phyloP scores from a whole-genome alignment of 352 stramenopile species.

The Aphanomyces cochlioides region DNA sequence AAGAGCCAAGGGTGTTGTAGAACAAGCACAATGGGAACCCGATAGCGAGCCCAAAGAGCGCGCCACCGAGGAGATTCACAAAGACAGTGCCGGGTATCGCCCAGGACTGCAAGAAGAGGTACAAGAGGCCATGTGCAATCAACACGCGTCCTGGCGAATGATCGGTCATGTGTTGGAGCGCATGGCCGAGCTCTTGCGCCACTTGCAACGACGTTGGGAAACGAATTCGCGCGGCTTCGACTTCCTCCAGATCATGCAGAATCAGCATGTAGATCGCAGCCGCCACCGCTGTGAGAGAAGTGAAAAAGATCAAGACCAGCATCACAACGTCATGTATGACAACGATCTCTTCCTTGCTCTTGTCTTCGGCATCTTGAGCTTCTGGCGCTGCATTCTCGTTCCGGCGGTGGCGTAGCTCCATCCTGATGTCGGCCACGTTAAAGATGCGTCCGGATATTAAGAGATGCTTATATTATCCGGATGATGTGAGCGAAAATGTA shows the following conservation, averaged over 20 bases:
- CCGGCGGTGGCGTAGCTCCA: not conserved
- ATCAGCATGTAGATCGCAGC: constrained; percentile 50
- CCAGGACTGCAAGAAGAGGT: constrained; percentile 77
- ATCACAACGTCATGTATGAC: constrained; percentile 7
- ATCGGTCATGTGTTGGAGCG: constrained; percentile 51
- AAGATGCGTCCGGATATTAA: not conserved
- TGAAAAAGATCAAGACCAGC: constrained; percentile 42
- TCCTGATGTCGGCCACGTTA: not conserved
- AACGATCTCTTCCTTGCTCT: not conserved
- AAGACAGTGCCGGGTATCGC: constrained; percentile 77
- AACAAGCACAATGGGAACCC: constrained; percentile 69
- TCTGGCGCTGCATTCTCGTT: not conserved
- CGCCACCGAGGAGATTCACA: constrained; percentile 71
- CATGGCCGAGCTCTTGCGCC: constrained; percentile 62
- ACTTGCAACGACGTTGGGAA: constrained; percentile 58
- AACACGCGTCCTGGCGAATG: constrained; percentile 43
- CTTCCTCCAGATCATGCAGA: constrained; percentile 46
- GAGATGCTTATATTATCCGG: not conserved
- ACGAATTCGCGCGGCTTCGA: constrained; percentile 51
- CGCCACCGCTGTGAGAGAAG: constrained; percentile 39
- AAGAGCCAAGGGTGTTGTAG: constrained; percentile 79
- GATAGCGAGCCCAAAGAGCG: constrained; percentile 60
- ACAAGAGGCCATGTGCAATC: constrained; percentile 64
- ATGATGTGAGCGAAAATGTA: not conserved
- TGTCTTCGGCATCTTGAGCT: not conserved